Percentiles rank a stretch among this genome's conserved stretches.
phyloP scores from a whole-genome alignment of 768 basidiomycete species.

The Symmetrospora coprosmae region DNA sequence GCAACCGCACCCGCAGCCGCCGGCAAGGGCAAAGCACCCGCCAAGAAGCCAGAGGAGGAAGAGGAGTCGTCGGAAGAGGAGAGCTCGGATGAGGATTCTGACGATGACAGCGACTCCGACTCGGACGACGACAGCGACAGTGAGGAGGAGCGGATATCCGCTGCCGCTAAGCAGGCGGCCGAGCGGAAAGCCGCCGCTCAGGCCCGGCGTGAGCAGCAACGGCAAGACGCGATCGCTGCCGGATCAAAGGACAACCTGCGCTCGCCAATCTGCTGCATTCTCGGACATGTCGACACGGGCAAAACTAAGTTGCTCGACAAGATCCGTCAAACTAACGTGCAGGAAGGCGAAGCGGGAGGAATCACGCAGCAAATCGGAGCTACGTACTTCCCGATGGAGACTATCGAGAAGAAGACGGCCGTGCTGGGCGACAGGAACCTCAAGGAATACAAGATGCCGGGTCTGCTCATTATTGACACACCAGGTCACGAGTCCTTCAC shows the following conservation, averaged over 20 bases:
- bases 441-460: conserved; percentile 92
- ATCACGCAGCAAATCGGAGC: conserved; percentile 99
- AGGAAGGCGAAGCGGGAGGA: conserved; percentile 98
- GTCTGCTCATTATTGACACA: conserved; percentile 89
- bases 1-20: conserved; percentile 28
- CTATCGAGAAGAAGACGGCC: conserved; percentile 78
- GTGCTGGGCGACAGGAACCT: conserved; percentile 76
- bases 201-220: conserved; percentile 58
- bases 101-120: conserved; percentile 42
- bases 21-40: conserved; percentile 33
- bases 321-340: conserved; percentile 94
- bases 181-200: conserved; percentile 73
- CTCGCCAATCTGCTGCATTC: conserved; percentile 94
- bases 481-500: conserved; percentile 99
- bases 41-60: conserved; percentile 42
- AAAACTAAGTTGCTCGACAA: conserved; percentile 97
- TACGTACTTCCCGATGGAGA: conserved; percentile 93
- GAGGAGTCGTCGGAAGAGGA: conserved; percentile 35
- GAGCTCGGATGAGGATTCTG: conserved; percentile 38
- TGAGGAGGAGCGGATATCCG: conserved; percentile 47
- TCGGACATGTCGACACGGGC: conserved; percentile 98
- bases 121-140: conserved; percentile 34
- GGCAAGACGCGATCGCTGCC: conserved; percentile 70
- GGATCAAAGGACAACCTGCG: conserved; percentile 78
- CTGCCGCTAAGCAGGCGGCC: conserved; percentile 51